Evolutionary conservation across 2,329 filamentous ascomycete species (phyloP).

Genomic region (Setomelanomma holmii): DNA sequence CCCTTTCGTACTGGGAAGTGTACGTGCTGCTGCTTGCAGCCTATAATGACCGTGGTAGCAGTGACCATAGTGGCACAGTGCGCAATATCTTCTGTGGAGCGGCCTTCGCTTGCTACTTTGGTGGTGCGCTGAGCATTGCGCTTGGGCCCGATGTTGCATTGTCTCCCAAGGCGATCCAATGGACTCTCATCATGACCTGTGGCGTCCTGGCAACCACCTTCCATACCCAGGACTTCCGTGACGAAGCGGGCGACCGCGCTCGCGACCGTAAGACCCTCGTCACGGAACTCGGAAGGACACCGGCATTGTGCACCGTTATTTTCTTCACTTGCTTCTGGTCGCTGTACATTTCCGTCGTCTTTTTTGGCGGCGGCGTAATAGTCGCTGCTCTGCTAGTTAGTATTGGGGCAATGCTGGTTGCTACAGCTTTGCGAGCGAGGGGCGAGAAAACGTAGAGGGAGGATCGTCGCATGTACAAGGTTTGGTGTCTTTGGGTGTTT

Average conservation of each 20-base stretch:
- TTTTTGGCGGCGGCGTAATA: constrained; percentile 10
- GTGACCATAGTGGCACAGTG: constrained; percentile 33
- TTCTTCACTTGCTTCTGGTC: constrained; percentile 16
- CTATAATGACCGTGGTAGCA: constrained; percentile 43
- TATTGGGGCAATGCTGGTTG: constrained; percentile 11
- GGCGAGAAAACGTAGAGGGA: neutral
- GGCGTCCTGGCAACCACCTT: constrained; percentile 47
- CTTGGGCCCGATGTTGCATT: constrained; percentile 10
- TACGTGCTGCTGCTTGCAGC: constrained; percentile 20
- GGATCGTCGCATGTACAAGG: constrained; percentile 21
- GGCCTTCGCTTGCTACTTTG: constrained; percentile 36
- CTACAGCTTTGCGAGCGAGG: constrained; percentile 1
- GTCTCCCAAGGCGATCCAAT: constrained; percentile 22
- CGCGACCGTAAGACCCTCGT: constrained; percentile 82
- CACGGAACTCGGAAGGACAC: constrained; percentile 70
- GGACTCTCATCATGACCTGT: constrained; percentile 37
- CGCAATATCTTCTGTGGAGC: constrained; percentile 42
- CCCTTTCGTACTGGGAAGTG: constrained; percentile 22
- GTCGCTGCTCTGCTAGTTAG: constrained; percentile 7
- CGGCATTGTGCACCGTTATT: constrained; percentile 15
- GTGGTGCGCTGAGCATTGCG: constrained; percentile 37
- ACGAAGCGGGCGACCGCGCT: constrained; percentile 59
- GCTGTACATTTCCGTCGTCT: constrained; percentile 12
- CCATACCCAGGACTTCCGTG: constrained; percentile 51
- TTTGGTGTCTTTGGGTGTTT: constrained; percentile 25